Conservation (phyloP, 1,139 yeast genomes). For the Candida albicans region DNA sequence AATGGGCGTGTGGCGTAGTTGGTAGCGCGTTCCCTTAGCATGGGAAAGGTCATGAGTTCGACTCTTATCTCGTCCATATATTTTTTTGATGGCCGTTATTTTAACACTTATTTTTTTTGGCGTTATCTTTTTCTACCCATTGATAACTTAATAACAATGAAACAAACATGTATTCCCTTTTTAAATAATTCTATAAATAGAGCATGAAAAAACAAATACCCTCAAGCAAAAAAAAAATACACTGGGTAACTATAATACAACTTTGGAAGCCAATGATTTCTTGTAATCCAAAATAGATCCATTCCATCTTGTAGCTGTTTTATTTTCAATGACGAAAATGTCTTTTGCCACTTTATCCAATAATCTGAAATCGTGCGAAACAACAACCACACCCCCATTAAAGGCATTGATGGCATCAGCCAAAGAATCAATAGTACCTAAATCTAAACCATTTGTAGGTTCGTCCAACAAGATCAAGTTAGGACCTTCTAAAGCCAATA, state of each 20-base stretch:
- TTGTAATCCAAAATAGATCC: conserved; percentile 89
- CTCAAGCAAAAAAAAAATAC: background rate
- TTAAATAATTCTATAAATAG: conserved; percentile 1
- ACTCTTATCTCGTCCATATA: conserved; percentile 62
- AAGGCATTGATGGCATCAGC: conserved; percentile 94
- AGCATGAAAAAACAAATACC: background rate
- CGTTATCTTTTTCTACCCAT: background rate
- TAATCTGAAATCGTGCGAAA: conserved; percentile 98
- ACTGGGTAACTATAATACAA: conserved; percentile 42
- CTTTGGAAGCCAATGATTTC: conserved; percentile 86
- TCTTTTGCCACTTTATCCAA: conserved; percentile 97
- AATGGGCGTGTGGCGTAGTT: conserved; percentile 69
- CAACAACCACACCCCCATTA: conserved; percentile 98
- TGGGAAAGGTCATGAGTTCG: conserved; percentile 69
- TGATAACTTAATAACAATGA: background rate
- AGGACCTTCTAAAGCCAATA: conserved; percentile 92
- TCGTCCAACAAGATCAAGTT: conserved; percentile 94
- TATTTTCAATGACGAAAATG: conserved; percentile 91
- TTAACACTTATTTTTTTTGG: background rate
- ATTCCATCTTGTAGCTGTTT: conserved; percentile 95
- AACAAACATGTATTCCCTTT: background rate
- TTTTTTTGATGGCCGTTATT: conserved; percentile 21
- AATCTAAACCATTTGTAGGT: conserved; percentile 99
- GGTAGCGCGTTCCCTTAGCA: conserved; percentile 74
- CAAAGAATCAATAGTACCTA: conserved; percentile 94